Percentiles rank a stretch among this genome's conserved stretches.
Evolutionary conservation across 75 land plant species (phyloP).

Genomic region (Selaginella moellendorffii): DNA sequence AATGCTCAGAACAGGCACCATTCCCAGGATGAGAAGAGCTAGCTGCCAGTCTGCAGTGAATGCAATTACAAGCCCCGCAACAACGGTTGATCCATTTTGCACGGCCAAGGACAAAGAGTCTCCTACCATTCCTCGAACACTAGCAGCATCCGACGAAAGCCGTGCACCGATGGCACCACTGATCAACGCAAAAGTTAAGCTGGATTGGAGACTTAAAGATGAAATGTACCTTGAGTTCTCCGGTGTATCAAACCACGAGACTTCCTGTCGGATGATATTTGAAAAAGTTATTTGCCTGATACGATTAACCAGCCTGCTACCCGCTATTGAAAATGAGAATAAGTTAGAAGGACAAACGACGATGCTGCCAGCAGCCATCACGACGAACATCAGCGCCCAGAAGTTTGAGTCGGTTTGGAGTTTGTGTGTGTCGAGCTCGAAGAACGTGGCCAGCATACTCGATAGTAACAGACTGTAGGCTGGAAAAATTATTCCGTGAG

Average conservation of each 20-base stretch:
- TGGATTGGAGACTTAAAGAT: too few relatives aligned
- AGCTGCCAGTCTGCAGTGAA: conserved; percentile 12
- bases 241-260: conserved; percentile 66
- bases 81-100: conserved; percentile 6
- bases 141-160: conserved; percentile 6
- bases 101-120: not conserved
- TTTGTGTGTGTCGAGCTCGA: conserved; percentile 16
- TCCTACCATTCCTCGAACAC: conserved; percentile 2
- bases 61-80: conserved; percentile 6
- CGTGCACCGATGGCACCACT: conserved; percentile 10
- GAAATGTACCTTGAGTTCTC: conserved; percentile 58
- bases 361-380: conserved; percentile 17
- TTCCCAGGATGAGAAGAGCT: not conserved
- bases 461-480: conserved; percentile 40
- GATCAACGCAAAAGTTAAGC: too few relatives aligned
- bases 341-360: conserved; percentile 26
- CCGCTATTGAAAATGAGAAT: conserved; percentile 48
- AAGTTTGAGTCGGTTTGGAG: conserved; percentile 32
- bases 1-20: conserved; percentile 5
- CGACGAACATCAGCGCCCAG: conserved; percentile 40
- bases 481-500: conserved; percentile 48
- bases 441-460: conserved; percentile 27
- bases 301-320: conserved; percentile 46
- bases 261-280: conserved; percentile 55
- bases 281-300: conserved; percentile 46